Evolutionary conservation across 2,329 filamentous ascomycete genomes (phyloP), one percentile per base, ranked within the genome.

Genomic region (Tolypocladium pustulatum): DNA sequence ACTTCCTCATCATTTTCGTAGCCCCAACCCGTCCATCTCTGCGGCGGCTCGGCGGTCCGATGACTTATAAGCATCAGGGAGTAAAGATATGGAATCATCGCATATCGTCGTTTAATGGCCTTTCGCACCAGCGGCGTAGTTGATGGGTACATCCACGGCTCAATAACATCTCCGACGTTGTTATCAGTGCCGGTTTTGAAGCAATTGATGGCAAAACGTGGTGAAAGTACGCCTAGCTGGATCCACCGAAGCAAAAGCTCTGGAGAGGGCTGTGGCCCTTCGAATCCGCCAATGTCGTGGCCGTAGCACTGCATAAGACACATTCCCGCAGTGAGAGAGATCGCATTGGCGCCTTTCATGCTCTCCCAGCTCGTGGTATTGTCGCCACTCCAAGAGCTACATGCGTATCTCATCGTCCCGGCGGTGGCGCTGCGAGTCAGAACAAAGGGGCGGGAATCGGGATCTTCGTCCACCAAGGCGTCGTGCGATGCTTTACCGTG

Each of bases 131-230:
- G 71, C 0, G 80, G 81, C 0, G 85, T 84, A 34, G 85, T 84
- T 40, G 85, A 81, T 0, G 86, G 84, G 65, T 90, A 88, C 85
- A 90, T 89, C 85, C 86, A 90, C 0, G 87, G 87, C 72, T 90
- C 87, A 59, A 90, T 90, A 0, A 90, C 86, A 40, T 87, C 87
- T 30, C 88, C 78, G 0, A 77, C 76, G 65, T 85, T 89, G 69
- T 90, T 53, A 13, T 53, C 30, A 10, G 12, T 84, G 0, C 80
- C 74, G 0, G 88, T 90, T 73, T 90, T 90, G 80, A 87, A 90
- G 71, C 87, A 90, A 71, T 90, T 90, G 74, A 90, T 90, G 13
- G 87, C 85, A 65, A 90, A 90, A 0, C 87, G 83, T 0, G 84
- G 80, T 1, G 85, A 87, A 72, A 89, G 82, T 60, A 85, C 81